Conservation (phyloP, 1,284 basidiomycete species). For the Pseudozyma thailandica region DNA sequence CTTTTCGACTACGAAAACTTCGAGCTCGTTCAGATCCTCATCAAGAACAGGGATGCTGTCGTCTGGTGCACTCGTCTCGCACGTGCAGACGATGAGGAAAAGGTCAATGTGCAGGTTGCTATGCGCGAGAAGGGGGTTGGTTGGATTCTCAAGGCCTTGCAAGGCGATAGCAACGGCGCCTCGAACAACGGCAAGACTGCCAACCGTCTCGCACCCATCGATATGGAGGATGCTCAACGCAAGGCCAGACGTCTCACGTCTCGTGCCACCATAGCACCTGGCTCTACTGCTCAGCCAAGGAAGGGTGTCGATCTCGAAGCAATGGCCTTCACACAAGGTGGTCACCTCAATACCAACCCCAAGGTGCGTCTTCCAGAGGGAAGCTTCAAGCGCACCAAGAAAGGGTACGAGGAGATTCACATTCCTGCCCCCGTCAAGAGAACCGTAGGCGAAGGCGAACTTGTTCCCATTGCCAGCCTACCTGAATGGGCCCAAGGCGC, state of each 20-base stretch:
- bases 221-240: slow-evolving; percentile 74
- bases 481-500: slow-evolving; percentile 80
- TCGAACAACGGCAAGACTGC: slow-evolving; percentile 30
- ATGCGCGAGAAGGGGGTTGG: slow-evolving; percentile 98
- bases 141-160: slow-evolving; percentile 90
- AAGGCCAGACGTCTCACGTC: slow-evolving; percentile 74
- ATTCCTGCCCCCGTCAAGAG: slow-evolving; percentile 92
- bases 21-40: slow-evolving; percentile 87
- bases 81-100: slow-evolving; percentile 87
- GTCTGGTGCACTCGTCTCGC: slow-evolving; percentile 99
- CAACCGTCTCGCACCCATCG: slow-evolving; percentile 75
- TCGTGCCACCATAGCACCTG: slow-evolving; percentile 88
- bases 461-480: slow-evolving; percentile 79
- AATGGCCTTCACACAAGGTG: slow-evolving; percentile 95
- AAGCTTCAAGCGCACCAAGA: slow-evolving; percentile 94
- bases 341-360: slow-evolving; percentile 97
- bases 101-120: slow-evolving; percentile 92
- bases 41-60: slow-evolving; percentile 94
- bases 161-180: slow-evolving; percentile 23
- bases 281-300: slow-evolving; percentile 83
- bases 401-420: slow-evolving; percentile 98
- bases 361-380: slow-evolving; percentile 97
- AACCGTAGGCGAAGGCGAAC: slow-evolving; percentile 72
- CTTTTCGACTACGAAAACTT: slow-evolving; percentile 93
- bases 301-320: slow-evolving; percentile 88